Evolutionary conservation across 2,329 filamentous ascomycete genomes (phyloP), one percentile per base, ranked within the genome.

Genomic region (Zymoseptoria pseudotritici): DNA sequence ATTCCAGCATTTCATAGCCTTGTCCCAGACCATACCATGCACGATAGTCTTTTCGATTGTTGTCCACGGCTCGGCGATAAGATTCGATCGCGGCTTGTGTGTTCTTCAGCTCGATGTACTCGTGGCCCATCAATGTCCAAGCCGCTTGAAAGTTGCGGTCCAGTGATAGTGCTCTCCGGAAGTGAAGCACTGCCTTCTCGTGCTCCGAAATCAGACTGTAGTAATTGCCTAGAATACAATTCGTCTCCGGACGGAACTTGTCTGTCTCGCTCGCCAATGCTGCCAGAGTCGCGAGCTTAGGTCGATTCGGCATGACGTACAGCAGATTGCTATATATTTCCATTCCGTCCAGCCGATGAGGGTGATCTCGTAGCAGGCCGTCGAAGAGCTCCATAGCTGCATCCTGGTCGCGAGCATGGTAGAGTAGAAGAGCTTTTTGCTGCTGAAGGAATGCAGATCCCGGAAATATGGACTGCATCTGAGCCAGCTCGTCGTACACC

Each of bases 81-180:
- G 91, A 96, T 74, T 99, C 94, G 63, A 99, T 97, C 8, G 94
- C 94, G 0, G 94, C 93, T 69, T 99, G 94, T 0, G 93, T 97
- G 72, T 99, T 99, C 72, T 97, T 99, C 76, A 99, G 86, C 75
- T 99, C 94, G 57, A 97, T 91, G 68, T 97, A 99, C 74, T 99
- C 94, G 74, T 99, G 94, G 1, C 94, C 94, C 93, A 99, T 97
- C 1, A 99, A 80, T 0, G 94, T 99, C 94, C 94, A 99, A 1
- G 94, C 94, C 0, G 91, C 95, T 17, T 97, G 82, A 72, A 94
- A 99, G 24, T 86, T 88, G 9, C 93, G 86, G 72, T 99, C 94
- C 0, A 99, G 80, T 0, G 91, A 95, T 20, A 99, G 77, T 0
- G 94, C 94, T 21, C 94, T 87, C 3, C 94, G 88, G 78, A 99